Conservation (phyloP, 1,284 basidiomycete species). For the Coniophora puteana region DNA sequence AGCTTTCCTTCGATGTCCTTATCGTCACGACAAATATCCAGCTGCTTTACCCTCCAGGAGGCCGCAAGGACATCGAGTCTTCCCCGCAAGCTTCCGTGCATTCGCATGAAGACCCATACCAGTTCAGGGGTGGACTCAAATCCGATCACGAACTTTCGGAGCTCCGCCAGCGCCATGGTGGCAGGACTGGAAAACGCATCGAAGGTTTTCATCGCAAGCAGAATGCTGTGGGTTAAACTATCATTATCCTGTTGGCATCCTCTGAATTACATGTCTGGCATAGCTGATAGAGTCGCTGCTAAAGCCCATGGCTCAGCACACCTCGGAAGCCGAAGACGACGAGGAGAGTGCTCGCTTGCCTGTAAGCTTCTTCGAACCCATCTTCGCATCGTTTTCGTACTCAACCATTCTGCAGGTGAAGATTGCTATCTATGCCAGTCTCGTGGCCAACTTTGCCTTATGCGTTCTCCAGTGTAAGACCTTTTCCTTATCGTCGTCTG, state of each 20-base stretch:
- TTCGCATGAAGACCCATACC: conserved; percentile 52
- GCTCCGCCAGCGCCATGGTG: conserved; percentile 50
- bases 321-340: conserved; percentile 64
- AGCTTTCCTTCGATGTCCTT: not conserved
- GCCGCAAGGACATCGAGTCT: conserved; percentile 42
- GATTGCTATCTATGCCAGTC: conserved; percentile 84
- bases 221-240: conserved; percentile 59
- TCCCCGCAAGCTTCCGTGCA: conserved; percentile 25
- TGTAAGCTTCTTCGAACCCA: conserved; percentile 36
- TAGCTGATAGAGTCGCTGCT: conserved; percentile 83
- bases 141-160: conserved; percentile 57
- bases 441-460: conserved; percentile 72
- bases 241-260: conserved; percentile 7
- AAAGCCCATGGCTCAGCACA: conserved; percentile 87
- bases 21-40: conserved; percentile 3
- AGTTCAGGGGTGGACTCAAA: conserved; percentile 52
- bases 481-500: not conserved
- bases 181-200: conserved; percentile 58
- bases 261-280: conserved; percentile 8
- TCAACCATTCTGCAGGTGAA: conserved; percentile 57
- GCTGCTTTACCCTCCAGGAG: conserved; percentile 31
- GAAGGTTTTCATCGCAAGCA: conserved; percentile 78
- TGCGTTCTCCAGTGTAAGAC: conserved; percentile 65
- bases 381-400: conserved; percentile 13
- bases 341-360: conserved; percentile 62